A percentile compares a stretch with the other conserved stretches of the same genome.
These are phyloP conservation scores for Cryptosporidium xiaoi DNA, from an alignment of 169 alveolate genomes.

Conservation along the genomic window DNA sequence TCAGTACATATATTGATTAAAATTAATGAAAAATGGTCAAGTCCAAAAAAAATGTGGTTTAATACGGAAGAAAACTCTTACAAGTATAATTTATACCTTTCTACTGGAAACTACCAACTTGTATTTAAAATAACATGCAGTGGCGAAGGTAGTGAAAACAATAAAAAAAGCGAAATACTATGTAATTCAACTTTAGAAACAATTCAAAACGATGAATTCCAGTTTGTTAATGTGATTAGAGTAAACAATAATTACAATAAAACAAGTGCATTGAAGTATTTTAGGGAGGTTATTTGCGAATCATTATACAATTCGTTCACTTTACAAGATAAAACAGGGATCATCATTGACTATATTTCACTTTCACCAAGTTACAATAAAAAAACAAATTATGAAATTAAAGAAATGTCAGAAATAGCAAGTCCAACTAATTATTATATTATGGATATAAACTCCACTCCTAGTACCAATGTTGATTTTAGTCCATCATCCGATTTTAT, in stretches of 20 bases:
- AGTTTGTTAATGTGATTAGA: constrained; percentile 27
- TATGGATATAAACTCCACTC: constrained; percentile 11
- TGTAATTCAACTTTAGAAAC: constrained; percentile 62
- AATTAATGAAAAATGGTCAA: constrained; percentile 18
- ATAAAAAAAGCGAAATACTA: constrained; percentile 1
- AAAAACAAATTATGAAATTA: neutral
- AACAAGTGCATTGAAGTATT: constrained; percentile 42
- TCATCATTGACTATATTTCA: neutral
- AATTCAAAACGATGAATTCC: constrained; percentile 21
- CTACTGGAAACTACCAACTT: constrained; percentile 40
- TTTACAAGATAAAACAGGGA: neutral
- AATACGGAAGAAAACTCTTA: neutral
- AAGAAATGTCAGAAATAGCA: neutral
- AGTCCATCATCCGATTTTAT: constrained; percentile 22
- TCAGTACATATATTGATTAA: constrained; percentile 4
- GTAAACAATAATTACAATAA: neutral
- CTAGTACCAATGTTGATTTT: constrained; percentile 50
- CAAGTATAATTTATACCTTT: constrained; percentile 24
- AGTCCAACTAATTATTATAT: neutral
- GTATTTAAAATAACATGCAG: constrained; percentile 43
- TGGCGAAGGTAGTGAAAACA: neutral
- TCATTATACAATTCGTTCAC: neutral
- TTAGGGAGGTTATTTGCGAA: constrained; percentile 16
- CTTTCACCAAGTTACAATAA: constrained; percentile 53
- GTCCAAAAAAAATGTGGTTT: constrained; percentile 67